phyloP scores from a whole-genome alignment of 345 rosid species.

The Clausena lansium region DNA sequence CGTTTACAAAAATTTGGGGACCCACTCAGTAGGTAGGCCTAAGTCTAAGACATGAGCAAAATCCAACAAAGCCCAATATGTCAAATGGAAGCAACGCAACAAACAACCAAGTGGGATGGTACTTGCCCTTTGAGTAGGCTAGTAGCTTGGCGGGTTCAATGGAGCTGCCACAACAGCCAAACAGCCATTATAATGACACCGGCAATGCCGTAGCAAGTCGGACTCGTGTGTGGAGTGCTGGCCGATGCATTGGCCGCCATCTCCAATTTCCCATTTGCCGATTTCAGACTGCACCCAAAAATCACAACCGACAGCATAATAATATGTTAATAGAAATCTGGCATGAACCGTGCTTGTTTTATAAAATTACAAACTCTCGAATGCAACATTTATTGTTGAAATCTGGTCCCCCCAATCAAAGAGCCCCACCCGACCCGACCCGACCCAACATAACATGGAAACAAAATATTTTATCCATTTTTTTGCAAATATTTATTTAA shows the following conservation, averaged over 20 bases:
- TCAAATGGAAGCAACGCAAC: not conserved
- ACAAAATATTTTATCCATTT: not conserved
- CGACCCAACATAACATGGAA: too few species aligned
- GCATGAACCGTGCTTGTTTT: too few species aligned
- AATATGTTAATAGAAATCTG: too few species aligned
- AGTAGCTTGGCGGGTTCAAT: not conserved
- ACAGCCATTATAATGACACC: conserved; percentile 12
- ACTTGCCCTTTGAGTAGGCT: not conserved
- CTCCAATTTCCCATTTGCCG: conserved; percentile 22
- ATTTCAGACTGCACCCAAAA: conserved; percentile 35
- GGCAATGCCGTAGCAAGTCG: not conserved
- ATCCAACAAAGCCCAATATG: not conserved
- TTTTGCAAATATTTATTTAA: not conserved
- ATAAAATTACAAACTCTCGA: too few species aligned
- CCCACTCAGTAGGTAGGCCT: not conserved
- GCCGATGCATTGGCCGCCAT: conserved; percentile 21
- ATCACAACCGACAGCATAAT: not conserved
- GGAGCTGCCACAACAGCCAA: conserved; percentile 32
- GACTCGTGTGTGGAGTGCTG: conserved; percentile 1
- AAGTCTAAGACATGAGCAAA: too few species aligned
- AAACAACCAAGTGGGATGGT: not conserved
- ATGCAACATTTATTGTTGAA: not conserved
- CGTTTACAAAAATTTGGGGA: not conserved
- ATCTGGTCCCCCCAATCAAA: not conserved
- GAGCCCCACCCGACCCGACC: not conserved